Evolutionary conservation across 139 green algal species (phyloP), one percentile per base, ranked within the genome.

Genomic region (Micractinium conductrix): DNA sequence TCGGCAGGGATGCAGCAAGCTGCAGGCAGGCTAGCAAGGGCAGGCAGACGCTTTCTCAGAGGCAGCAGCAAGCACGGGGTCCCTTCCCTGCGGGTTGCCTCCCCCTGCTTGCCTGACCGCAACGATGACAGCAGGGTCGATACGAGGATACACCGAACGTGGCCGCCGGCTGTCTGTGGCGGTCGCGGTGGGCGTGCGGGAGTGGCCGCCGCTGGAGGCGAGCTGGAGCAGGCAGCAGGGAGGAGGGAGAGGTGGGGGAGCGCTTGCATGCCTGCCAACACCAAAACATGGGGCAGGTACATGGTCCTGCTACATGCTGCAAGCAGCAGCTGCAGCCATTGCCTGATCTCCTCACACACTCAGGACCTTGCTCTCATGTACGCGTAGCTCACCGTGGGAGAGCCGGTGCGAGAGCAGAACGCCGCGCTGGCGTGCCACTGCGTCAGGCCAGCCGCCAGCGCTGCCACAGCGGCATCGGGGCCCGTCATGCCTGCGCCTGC

Each of bases 61-160:
- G n/a, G n/a, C n/a, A n/a, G n/a, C n/a, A n/a, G n/a, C n/a, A n/a
- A n/a, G n/a, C n/a, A n/a, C n/a, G n/a, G n/a, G n/a, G n/a, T n/a
- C n/a, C n/a, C n/a, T n/a, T n/a, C n/a, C n/a, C n/a, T n/a, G n/a
- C n/a, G n/a, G n/a, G n/a, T n/a, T n/a, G n/a, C n/a, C n/a, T n/a
- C n/a, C n/a, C n/a, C 1, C 65, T 19, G 26, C 70, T 35, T 82
- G 24, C 71, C 85, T 4, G 81, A 94, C 90, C 2, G 94, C 82
- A 72, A 91, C 93, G 68, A 98, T 96, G 44, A 95, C 90, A 3
- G 93, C 93, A 2, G 95, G 95, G 87, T 97, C 94, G 2, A 97
- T 86, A 26, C 93, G 86, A 2, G 95, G 92, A 79, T 93, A 96
- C 33, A 90, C 35, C 1, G 76, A 40, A 58, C 43, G 58, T 4